A percentile compares a stretch with the other conserved stretches of the same genome.
These are phyloP conservation scores for Nemania abortiva DNA, from an alignment of 2,329 filamentous ascomycete genomes.

Conservation along the genomic window DNA sequence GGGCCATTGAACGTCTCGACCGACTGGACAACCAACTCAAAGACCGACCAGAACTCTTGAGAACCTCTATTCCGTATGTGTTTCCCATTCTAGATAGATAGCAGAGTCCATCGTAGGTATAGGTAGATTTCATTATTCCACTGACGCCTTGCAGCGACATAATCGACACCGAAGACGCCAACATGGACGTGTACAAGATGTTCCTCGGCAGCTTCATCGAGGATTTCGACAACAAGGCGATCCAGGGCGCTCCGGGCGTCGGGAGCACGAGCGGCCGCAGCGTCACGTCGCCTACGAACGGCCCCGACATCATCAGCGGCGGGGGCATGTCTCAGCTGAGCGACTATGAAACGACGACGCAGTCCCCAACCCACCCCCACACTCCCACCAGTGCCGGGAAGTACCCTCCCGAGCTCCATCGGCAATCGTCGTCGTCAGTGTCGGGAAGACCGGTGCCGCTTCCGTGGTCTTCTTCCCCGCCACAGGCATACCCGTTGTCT, in stretches of 20 bases:
- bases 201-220: constrained; percentile 46
- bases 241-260: constrained; percentile 25
- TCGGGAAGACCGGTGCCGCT: neutral
- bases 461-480: neutral
- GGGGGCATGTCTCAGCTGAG: neutral
- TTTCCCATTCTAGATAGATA: too few species aligned
- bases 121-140: too few species aligned
- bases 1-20: constrained; percentile 40
- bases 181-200: constrained; percentile 51
- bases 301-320: constrained; percentile 6
- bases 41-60: constrained; percentile 22
- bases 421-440: neutral
- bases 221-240: constrained; percentile 32
- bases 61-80: constrained; percentile 37
- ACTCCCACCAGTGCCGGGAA: constrained; percentile 1
- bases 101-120: neutral
- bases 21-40: constrained; percentile 37
- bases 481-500: constrained; percentile 5
- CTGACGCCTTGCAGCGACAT: constrained; percentile 42
- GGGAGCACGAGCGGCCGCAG: constrained; percentile 25
- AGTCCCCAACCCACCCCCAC: neutral
- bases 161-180: constrained; percentile 46
- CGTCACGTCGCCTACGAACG: constrained; percentile 11
- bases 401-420: neutral
- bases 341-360: constrained; percentile 14